Evolutionary conservation across 163 green algal genomes (phyloP).

Genomic region (Scenedesmus sp.): DNA sequence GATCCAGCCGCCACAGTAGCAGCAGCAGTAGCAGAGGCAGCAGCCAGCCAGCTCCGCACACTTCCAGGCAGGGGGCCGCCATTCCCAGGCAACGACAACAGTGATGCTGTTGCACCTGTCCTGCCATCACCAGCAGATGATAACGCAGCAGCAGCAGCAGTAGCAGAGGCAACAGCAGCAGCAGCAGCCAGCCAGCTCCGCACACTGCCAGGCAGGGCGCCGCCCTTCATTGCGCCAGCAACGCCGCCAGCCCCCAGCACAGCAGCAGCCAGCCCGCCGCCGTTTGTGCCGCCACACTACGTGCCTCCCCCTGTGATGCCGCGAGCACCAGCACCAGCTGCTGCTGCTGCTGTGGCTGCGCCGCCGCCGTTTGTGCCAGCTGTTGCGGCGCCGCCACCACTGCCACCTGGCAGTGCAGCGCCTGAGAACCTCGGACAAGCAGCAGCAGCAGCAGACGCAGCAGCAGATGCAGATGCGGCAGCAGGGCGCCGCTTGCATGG

Average conservation of each 20-base stretch:
- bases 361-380: background rate
- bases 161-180: background rate
- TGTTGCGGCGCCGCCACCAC: background rate
- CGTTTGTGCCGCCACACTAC: background rate
- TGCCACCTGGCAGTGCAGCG: background rate
- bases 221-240: background rate
- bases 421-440: background rate
- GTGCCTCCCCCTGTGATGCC: background rate
- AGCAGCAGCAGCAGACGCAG: slow-evolving; percentile 4
- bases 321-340: too few relatives aligned
- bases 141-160: background rate
- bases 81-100: background rate
- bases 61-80: background rate
- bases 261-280: background rate
- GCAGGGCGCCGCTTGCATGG: background rate
- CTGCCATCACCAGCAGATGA: background rate
- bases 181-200: background rate
- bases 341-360: background rate
- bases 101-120: background rate
- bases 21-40: too few relatives aligned
- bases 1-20: background rate
- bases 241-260: background rate
- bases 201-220: background rate
- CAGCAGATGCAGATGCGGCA: background rate
- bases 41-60: too few relatives aligned